Evolutionary conservation across 495 filamentous ascomycete genomes (phyloP), one percentile per base, ranked within the genome.

Genomic region (Astrothelium subdiscretum): DNA sequence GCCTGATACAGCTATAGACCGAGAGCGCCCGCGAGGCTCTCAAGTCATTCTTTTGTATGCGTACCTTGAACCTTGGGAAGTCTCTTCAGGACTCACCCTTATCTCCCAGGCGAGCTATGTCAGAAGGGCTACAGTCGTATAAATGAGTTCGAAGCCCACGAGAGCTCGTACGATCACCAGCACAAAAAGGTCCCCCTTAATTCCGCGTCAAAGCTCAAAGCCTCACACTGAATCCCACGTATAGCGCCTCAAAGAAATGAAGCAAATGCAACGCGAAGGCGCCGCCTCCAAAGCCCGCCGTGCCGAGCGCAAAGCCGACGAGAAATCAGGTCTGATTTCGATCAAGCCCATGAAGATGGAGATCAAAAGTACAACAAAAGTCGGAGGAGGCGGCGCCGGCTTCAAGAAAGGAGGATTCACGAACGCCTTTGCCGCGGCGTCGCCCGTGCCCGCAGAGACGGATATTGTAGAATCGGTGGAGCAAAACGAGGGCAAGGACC

Each of bases 11-110:
- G 59, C 78, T 78, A 48, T 75, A 92, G 76, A 96, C 92, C 2
- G 86, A 91, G 64, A 89, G 87, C 38, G 92, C 92, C 0, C 85
- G 90, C 38, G 89, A 91, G 68, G 92, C 92, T 4, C 79, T 87
- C n/a, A 89, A 88, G 66, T 83, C 89, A 31, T 96, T 98, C 77
- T 91, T 89, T 74, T 98, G 87, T 81, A 74, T 32, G 68, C 43
- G 13, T 11, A 59, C 20, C 20, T 43, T 54, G 2, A 10, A n/a
- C 3, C 62, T 3, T 60, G 24, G 11, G 32, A 60, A 24, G 13
- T n/a, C 35, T 61, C 38, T 58, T 15, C 32, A 20, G 51, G 32
- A 24, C 13, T 20, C 32, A 29, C 6, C n/a, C 31, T 24, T n/a
- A 13, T 31, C 24, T 31, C n/a, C 20, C 61, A 78, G 76, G 76